phyloP scores from a whole-genome alignment of 176 grass and related monocot genomes.

The Paspalum vaginatum region DNA sequence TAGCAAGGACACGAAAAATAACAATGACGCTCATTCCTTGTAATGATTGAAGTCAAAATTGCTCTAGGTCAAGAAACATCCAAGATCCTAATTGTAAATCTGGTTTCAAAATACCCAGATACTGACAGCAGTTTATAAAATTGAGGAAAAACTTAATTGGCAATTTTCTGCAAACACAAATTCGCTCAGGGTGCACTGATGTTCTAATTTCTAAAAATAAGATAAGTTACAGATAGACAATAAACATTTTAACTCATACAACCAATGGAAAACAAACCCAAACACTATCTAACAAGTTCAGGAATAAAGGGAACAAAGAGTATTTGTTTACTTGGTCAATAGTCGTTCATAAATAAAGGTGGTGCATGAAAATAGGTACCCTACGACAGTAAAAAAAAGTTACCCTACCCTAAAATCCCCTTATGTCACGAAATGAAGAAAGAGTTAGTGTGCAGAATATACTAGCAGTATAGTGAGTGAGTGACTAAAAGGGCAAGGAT shows the following conservation, averaged over 20 bases:
- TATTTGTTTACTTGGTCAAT: conserved; percentile 10
- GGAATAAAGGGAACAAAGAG: neutral
- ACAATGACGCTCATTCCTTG: neutral
- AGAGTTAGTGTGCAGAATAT: neutral
- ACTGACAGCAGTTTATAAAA: neutral
- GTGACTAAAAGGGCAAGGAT: neutral
- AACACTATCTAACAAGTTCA: neutral
- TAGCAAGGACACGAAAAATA: neutral
- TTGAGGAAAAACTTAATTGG: neutral
- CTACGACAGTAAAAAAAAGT: too few species aligned
- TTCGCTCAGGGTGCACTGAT: neutral
- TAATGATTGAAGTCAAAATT: neutral
- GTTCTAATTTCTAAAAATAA: conserved; percentile 2
- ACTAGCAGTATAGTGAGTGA: neutral
- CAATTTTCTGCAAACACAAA: neutral
- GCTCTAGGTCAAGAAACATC: neutral
- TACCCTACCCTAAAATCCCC: neutral
- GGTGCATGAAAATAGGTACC: conserved; percentile 6
- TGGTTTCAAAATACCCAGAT: neutral
- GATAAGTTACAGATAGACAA: neutral
- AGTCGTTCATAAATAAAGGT: neutral
- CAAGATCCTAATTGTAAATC: conserved; percentile 2
- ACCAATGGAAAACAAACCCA: neutral
- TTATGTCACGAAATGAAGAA: conserved; percentile 1
- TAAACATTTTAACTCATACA: neutral